Base-by-base conservation (phyloP, 352 stramenopile genomes). In the Nothophytophthora sp. region DNA sequence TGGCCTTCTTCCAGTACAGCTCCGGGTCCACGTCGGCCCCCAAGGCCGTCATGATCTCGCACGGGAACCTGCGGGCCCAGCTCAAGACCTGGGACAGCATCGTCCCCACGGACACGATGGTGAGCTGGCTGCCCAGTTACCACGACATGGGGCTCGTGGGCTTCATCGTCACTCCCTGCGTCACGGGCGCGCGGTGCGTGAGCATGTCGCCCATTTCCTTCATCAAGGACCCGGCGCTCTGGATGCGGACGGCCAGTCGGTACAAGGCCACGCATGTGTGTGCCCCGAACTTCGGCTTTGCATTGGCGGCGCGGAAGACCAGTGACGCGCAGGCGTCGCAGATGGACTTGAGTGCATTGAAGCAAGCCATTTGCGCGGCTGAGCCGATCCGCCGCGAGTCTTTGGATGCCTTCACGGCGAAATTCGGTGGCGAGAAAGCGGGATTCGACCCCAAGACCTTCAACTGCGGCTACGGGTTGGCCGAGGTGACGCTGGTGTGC, bases 1-100 rank as follows among this genome's bases (percentile, higher is more conserved):
- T 90, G 41, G 83, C 81, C 36, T 94, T 94, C 53, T 92, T 94
- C 53, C 83, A 94, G 60, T 94, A 94, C 62, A 90, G 74, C 30
- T 90, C 76, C 0, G 83, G 83, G 12, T 92, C 81, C 24, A 94
- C 83, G 27, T 89, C 83, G 33, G 74, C 73, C 9, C 83, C 83
- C 4, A 94, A 94, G 60, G 81, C 79, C 24, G 79, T 94, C 7
- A 92, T 94, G 81, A 85, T 94, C 49, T 88, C 79, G 35, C 83
- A 94, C 44, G 72, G 78, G 15, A 94, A 94, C 53, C 33, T 94
- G 24, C 67, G 67, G 23, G 70, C 76, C 8, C 78, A 93, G 47
- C 46, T 93, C 22, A 81, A 87, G 65, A 90, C 79, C 15, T 91
- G 80, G 80, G 76, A 88, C 28, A 86, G 63, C 24, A 88, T 91